Evolutionary conservation across 176 grass and related monocot species (phyloP).

Genomic region (Carex cristatella): DNA sequence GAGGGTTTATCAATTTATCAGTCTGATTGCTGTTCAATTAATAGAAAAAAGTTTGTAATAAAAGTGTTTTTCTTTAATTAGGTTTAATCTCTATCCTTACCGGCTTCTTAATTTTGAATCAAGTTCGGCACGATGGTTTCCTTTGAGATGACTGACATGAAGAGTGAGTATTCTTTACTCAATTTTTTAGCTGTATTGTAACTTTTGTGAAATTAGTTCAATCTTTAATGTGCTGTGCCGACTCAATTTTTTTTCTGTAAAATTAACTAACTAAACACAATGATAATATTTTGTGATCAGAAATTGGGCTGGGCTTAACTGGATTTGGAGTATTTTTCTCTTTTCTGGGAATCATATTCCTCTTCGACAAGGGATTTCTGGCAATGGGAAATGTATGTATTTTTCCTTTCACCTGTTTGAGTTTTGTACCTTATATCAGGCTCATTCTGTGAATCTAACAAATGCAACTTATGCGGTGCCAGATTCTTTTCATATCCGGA

Average conservation of each 20-base stretch:
- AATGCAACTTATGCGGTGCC: slow-evolving; percentile 28
- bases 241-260: slow-evolving; percentile 9
- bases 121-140: slow-evolving; percentile 64
- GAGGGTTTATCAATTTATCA: background rate
- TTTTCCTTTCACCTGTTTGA: background rate
- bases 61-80: slow-evolving; percentile 11
- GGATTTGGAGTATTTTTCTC: slow-evolving; percentile 98
- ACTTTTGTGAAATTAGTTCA: background rate
- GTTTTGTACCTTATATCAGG: background rate
- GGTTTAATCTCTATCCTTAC: slow-evolving; percentile 9
- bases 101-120: slow-evolving; percentile 2
- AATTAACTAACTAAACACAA: background rate
- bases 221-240: slow-evolving; percentile 5
- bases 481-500: slow-evolving; percentile 97
- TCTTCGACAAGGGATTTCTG: slow-evolving; percentile 91
- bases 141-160: slow-evolving; percentile 94
- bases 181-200: background rate
- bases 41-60: background rate
- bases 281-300: slow-evolving; percentile 35
- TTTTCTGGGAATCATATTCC: slow-evolving; percentile 83
- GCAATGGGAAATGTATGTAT: slow-evolving; percentile 92
- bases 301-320: slow-evolving; percentile 88
- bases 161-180: slow-evolving; percentile 50
- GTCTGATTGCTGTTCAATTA: slow-evolving; percentile 1
- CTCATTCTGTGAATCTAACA: background rate